Evolutionary conservation across 495 filamentous ascomycete species (phyloP), one percentile per base, ranked within the genome.

Genomic region (Penicillium cataractarum): DNA sequence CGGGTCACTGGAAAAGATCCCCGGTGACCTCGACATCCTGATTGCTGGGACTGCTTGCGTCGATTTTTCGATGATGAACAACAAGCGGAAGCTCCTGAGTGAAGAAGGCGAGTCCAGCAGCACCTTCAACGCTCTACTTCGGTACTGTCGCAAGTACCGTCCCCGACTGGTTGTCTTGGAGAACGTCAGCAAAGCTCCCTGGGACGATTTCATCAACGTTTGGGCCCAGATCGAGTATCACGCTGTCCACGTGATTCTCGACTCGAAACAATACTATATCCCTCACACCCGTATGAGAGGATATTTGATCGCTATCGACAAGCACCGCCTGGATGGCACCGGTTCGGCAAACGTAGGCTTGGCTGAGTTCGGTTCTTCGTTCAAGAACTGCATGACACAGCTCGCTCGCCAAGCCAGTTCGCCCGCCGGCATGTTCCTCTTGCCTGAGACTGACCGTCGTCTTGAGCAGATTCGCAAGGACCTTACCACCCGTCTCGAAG

Each of bases 11-110:
- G 79, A 77, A 12, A 51, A 71, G 8, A 82, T 96, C 4, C 91
- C 91, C 2, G 70, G 72, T 0, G 70, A 84, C 6, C 69, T 85
- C 19, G 91, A 95, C 65, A 71, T 96, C 24, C 74, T 96, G 8
- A 79, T 95, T 48, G 87, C 88, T 10, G 92, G 92, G 0, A 90
- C 88, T 59, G 86, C 89, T 5, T 96, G 92, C 65, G 88, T 92
- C 12, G 92, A 96, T 68, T 92, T 89, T 55, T 83, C 76, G 0
- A 55, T 31, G 17, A 59, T 84, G 31, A 84, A 83, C 57, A 69
- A 66, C 42, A 71, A 71, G 13, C 65, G 61, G 15, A 78, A 76
- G 31, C 63, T 65, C 0, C 68, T 91, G 0, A 73, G 81, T 15
- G 73, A 79, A 0, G 69, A 73, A 10, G 91, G 92, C 21, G 86